phyloP scores from a whole-genome alignment of 768 basidiomycete genomes.

The Mycena latifolia region DNA sequence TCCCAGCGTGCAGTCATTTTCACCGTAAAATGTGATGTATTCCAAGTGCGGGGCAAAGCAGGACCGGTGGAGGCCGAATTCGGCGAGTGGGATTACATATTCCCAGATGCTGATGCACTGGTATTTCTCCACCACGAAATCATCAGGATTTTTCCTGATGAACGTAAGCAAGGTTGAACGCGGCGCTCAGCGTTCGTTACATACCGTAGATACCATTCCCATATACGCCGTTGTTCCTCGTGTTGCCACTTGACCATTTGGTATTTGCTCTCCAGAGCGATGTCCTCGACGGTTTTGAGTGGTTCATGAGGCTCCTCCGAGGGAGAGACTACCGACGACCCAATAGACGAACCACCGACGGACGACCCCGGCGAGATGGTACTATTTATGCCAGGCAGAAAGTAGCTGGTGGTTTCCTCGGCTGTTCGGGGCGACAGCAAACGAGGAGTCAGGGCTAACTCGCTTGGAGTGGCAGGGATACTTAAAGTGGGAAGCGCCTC shows the following conservation, averaged over 20 bases:
- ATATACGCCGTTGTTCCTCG: slow-evolving; percentile 88
- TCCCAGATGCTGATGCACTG: slow-evolving; percentile 88
- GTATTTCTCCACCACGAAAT: slow-evolving; percentile 93
- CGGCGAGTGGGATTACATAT: slow-evolving; percentile 81
- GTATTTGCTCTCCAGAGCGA: slow-evolving; percentile 79
- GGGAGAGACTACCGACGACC: slow-evolving; percentile 42
- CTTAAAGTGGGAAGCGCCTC: slow-evolving; percentile 53
- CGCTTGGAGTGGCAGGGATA: slow-evolving; percentile 45
- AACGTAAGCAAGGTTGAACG: neutral
- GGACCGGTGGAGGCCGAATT: slow-evolving; percentile 74
- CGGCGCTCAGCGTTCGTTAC: neutral
- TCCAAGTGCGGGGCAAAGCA: slow-evolving; percentile 82
- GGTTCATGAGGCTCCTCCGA: slow-evolving; percentile 55
- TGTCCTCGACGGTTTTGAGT: slow-evolving; percentile 76
- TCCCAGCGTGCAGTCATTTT: slow-evolving; percentile 92
- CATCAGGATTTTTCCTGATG: slow-evolving; percentile 75
- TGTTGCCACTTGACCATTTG: slow-evolving; percentile 82
- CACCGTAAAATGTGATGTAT: slow-evolving; percentile 90
- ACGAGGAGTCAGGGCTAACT: slow-evolving; percentile 25
- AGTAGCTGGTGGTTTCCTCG: slow-evolving; percentile 56
- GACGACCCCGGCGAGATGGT: slow-evolving; percentile 45
- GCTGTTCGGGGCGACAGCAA: slow-evolving; percentile 40
- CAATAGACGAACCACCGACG: slow-evolving; percentile 33
- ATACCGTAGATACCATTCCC: slow-evolving; percentile 92
- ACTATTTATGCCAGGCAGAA: slow-evolving; percentile 47